Evolutionary conservation across 2,329 filamentous ascomycete genomes (phyloP), one percentile per base, ranked within the genome.

Genomic region (Alternaria conjuncta): DNA sequence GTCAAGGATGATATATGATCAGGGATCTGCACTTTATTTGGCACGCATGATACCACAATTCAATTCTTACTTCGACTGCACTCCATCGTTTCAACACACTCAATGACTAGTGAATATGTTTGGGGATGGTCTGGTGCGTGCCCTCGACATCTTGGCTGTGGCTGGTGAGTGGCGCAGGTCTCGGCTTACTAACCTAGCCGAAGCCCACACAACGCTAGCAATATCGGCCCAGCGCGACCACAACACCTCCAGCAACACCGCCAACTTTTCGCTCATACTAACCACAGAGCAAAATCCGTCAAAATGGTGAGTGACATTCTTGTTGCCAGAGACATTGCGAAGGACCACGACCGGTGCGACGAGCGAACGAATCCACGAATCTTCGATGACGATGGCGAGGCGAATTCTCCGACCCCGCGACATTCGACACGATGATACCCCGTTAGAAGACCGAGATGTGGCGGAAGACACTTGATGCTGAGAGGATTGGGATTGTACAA

Each of bases 251-350:
- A 77, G 68, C 76, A 77, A 66, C 71, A 72, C 69, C 76, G 74
- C 73, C 72, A 72, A 74, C 67, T 72, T 71, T 72, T 76, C 75
- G 73, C 72, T 73, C 70, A 71, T 70, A 74, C 72, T 74, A 74
- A 74, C 72, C 69, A 76, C 73, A 75, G 73, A 63, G 68, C 73
- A 72, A 74, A 78, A 77, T 76, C 75, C 75, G 77, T 77, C 78
- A 80, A 77, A 72, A 80, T 80, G 78, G 78, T 80, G 71, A 80
- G 78, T 76, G 50, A 50, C 32, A 15, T 60, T 43, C 50, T 28
- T 51, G 30, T 11, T 32, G 18, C 26, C 32, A 30, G 11, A 25
- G 46, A 56, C 54, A 45, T 47, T 55, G 21, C 51, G 54, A 57
- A 55, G 25, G 41, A 32, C 15, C 55, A 57, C 66, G 55, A 66